Evolutionary conservation across 768 basidiomycete species (phyloP).

Genomic region (Pulveroboletus ravenelii): DNA sequence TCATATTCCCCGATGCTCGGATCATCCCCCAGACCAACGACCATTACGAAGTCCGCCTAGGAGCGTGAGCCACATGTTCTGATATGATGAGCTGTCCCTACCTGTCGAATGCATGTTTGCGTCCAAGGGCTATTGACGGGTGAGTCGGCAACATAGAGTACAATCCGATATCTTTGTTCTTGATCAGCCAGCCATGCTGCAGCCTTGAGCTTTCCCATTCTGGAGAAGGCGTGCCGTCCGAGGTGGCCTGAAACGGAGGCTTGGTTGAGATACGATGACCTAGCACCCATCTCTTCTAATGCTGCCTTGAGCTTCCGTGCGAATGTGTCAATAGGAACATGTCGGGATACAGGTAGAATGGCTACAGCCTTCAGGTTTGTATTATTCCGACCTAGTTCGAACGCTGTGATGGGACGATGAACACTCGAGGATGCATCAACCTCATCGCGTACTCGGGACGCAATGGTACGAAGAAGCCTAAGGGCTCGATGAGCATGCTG

Average conservation of each 20-base stretch:
- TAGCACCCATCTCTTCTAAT: constrained; percentile 89
- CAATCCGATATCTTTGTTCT: constrained; percentile 89
- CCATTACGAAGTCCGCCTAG: constrained; percentile 89
- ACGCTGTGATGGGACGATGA: constrained; percentile 46
- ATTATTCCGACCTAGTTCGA: constrained; percentile 73
- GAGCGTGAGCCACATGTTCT: constrained; percentile 5
- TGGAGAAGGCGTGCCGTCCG: constrained; percentile 90
- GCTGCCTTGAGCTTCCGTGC: constrained; percentile 84
- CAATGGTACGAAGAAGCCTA: constrained; percentile 83
- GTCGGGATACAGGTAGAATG: constrained; percentile 80
- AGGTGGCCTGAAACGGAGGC: constrained; percentile 88
- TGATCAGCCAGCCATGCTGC: constrained; percentile 90
- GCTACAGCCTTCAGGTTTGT: constrained; percentile 92
- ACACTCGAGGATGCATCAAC: constrained; percentile 57
- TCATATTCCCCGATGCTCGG: constrained; percentile 92
- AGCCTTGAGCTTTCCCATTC: constrained; percentile 96
- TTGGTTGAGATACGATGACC: constrained; percentile 90
- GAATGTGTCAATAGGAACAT: constrained; percentile 86
- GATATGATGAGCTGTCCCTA: constrained; percentile 27
- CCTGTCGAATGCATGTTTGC: constrained; percentile 95
- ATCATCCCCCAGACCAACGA: constrained; percentile 92
- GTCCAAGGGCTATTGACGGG: constrained; percentile 96
- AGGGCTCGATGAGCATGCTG: neutral
- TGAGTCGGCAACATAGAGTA: constrained; percentile 95
- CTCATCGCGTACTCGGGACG: constrained; percentile 83